Conservation (phyloP, 2,329 filamentous ascomycete species). For the Paraphoma chrysanthemicola region DNA sequence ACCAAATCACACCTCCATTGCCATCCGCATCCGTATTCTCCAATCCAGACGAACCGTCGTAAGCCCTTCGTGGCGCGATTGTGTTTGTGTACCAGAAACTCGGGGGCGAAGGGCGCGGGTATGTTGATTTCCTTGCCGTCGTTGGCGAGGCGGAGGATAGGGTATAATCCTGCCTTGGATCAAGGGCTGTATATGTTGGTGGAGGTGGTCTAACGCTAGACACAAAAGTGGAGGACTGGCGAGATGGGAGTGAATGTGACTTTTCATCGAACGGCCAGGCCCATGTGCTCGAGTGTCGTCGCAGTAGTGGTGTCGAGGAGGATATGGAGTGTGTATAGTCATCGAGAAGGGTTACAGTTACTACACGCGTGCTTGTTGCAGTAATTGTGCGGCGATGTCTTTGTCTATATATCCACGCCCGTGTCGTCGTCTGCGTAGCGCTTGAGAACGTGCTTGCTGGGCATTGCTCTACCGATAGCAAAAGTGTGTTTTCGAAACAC, state of each 20-base stretch:
- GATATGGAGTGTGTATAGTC: background rate
- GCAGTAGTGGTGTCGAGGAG: background rate
- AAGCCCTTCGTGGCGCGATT: slow-evolving; percentile 8
- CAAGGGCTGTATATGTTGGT: background rate
- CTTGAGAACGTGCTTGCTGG: background rate
- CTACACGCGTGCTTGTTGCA: background rate
- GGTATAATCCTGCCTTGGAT: background rate
- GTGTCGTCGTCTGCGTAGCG: background rate
- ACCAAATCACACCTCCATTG: slow-evolving; percentile 7
- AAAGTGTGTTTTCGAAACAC: background rate
- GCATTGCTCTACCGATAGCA: background rate
- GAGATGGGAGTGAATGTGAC: background rate
- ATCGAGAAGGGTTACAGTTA: background rate
- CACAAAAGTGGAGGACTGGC: background rate
- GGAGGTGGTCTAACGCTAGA: background rate
- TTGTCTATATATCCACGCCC: background rate
- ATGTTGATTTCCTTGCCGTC: background rate
- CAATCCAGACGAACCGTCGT: background rate
- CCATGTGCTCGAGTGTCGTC: no score
- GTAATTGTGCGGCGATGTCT: background rate
- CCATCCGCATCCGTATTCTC: background rate
- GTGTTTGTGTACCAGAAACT: slow-evolving; percentile 11
- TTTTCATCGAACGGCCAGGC: no score
- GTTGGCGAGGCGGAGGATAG: background rate
- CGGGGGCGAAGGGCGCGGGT: slow-evolving; percentile 11